phyloP scores from a whole-genome alignment of 2,329 filamentous ascomycete genomes.

The Fusarium mexicanum region DNA sequence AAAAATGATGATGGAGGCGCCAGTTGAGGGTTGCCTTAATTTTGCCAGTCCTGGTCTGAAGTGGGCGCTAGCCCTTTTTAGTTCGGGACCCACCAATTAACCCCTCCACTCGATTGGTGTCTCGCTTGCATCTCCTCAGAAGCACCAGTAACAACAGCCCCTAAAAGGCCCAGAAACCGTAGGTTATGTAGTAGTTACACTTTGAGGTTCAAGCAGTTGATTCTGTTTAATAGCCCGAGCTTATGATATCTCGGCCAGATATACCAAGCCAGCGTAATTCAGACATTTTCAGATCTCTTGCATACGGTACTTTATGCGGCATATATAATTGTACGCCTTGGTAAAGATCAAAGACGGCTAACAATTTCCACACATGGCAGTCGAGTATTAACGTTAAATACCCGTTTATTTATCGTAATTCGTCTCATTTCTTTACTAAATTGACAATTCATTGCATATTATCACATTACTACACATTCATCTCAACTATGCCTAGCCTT shows the following conservation, averaged over 20 bases:
- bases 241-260: neutral
- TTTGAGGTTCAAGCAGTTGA: neutral
- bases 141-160: neutral
- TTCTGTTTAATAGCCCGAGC: neutral
- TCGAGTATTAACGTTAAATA: neutral
- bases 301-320: neutral
- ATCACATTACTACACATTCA: too few species aligned
- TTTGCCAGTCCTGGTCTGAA: constrained; percentile 53
- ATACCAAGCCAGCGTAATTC: neutral
- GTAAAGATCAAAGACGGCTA: neutral
- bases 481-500: neutral
- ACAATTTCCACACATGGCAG: neutral
- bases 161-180: neutral
- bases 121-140: constrained; percentile 26
- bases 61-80: constrained; percentile 53
- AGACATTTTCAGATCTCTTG: neutral
- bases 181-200: neutral
- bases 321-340: neutral
- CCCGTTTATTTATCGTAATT: neutral
- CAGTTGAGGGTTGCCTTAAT: constrained; percentile 56
- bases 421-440: neutral
- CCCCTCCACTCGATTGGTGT: constrained; percentile 35
- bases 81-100: constrained; percentile 28
- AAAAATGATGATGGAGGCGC: constrained; percentile 50
- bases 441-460: neutral